A percentile compares a stretch with the other conserved stretches of the same genome.
These are phyloP conservation scores for Neonothopanus nambi DNA, from an alignment of 1,284 basidiomycete species.

Conservation along the genomic window DNA sequence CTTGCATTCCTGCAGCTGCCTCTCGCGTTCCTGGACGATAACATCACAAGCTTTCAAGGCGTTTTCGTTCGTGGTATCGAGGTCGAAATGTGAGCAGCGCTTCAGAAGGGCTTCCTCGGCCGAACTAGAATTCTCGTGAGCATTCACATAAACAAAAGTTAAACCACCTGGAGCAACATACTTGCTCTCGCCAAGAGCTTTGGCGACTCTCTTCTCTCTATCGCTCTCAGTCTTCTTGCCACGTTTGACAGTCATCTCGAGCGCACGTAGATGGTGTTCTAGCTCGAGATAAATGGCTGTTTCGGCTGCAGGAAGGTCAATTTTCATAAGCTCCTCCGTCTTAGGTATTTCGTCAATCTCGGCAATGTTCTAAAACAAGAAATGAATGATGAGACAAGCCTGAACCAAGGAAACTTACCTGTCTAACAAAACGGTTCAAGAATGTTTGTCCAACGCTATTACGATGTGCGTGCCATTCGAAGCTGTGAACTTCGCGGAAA, in stretches of 20 bases:
- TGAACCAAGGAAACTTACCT: conserved; percentile 45
- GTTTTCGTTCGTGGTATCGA: conserved; percentile 76
- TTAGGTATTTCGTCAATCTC: conserved; percentile 96
- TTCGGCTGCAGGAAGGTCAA: conserved; percentile 88
- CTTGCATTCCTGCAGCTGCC: conserved; percentile 80
- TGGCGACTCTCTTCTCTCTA: conserved; percentile 83
- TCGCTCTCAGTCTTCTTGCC: conserved; percentile 89
- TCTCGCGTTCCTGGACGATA: conserved; percentile 80
- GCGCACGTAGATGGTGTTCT: conserved; percentile 89
- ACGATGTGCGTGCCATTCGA: conserved; percentile 90
- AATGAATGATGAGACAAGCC: neutral
- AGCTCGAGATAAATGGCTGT: conserved; percentile 94
- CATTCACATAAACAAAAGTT: neutral
- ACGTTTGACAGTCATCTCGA: conserved; percentile 86
- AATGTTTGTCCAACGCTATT: conserved; percentile 85
- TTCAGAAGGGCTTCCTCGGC: conserved; percentile 92
- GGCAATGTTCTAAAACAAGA: conserved; percentile 74
- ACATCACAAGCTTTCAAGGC: conserved; percentile 90
- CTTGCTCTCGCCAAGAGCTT: conserved; percentile 88
- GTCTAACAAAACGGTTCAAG: conserved; percentile 82
- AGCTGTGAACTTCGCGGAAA: conserved; percentile 90
- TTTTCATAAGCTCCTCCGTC: conserved; percentile 63
- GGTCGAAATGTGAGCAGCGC: conserved; percentile 91
- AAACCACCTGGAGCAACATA: conserved; percentile 37
- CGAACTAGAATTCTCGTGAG: conserved; percentile 45